These are phyloP conservation scores for Heterobasidion annosum DNA, from an alignment of 1,284 basidiomycete genomes.

Conservation along the genomic window DNA sequence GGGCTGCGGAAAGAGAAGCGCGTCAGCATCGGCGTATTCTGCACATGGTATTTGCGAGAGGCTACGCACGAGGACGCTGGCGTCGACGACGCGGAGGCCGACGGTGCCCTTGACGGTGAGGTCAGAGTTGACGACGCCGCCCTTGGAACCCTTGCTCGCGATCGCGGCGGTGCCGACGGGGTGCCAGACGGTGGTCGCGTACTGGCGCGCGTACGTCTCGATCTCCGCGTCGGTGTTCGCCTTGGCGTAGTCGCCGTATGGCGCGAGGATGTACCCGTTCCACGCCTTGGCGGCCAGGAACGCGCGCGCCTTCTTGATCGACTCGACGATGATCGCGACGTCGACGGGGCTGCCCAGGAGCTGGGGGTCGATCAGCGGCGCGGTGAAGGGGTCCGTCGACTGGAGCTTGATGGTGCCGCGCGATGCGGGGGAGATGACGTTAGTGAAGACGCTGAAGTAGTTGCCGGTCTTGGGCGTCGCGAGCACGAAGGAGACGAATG, in stretches of 20 bases:
- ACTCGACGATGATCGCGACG: slow-evolving; percentile 8
- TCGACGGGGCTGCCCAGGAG: slow-evolving; percentile 13
- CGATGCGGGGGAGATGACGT: slow-evolving; percentile 15
- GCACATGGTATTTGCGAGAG: no score
- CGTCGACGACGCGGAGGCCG: slow-evolving; percentile 20
- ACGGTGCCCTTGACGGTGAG: slow-evolving; percentile 40
- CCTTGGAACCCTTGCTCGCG: neutral
- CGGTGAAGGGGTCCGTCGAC: slow-evolving; percentile 14
- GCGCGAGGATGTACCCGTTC: slow-evolving; percentile 11
- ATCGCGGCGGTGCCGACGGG: neutral
- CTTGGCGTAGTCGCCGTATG: slow-evolving; percentile 5
- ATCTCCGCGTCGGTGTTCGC: slow-evolving; percentile 12
- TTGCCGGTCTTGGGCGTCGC: slow-evolving; percentile 11
- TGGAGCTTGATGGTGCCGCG: slow-evolving; percentile 17
- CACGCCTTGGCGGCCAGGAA: slow-evolving; percentile 12
- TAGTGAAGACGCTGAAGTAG: slow-evolving; percentile 14
- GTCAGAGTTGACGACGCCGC: slow-evolving; percentile 33
- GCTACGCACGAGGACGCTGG: slow-evolving; percentile 13
- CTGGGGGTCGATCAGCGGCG: slow-evolving; percentile 15
- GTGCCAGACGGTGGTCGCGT: slow-evolving; percentile 5
- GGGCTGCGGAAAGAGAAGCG: slow-evolving; percentile 1
- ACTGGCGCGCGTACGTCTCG: slow-evolving; percentile 9
- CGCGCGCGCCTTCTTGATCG: slow-evolving; percentile 5
- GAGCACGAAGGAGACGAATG: slow-evolving; percentile 6
- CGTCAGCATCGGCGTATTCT: neutral